phyloP scores from a whole-genome alignment of 176 grass and related monocot species.

The Avena sativa region DNA sequence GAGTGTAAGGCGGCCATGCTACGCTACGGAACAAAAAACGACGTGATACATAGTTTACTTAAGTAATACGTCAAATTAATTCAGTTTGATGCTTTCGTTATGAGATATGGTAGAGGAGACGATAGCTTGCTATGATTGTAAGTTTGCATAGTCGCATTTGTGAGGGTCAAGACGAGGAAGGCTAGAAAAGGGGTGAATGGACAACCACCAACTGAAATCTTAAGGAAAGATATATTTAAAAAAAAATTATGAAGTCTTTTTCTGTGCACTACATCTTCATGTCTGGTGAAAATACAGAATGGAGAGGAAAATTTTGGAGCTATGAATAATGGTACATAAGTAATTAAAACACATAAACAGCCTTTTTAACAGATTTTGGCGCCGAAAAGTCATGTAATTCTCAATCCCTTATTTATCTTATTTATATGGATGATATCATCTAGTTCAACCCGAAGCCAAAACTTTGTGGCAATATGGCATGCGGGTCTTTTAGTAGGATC shows the following conservation, averaged over 20 bases:
- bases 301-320: not conserved
- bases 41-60: not conserved
- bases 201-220: not conserved
- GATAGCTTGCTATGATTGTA: not conserved
- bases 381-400: not conserved
- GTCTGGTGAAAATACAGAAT: not conserved
- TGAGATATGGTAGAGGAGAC: not conserved
- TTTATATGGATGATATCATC: conserved; percentile 1
- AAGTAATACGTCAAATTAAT: not conserved
- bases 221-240: not conserved
- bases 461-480: not conserved
- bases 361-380: not conserved
- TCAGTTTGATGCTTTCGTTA: not conserved
- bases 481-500: not conserved
- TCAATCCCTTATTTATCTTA: not conserved
- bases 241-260: not conserved
- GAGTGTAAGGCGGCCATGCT: not conserved
- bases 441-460: conserved; percentile 9
- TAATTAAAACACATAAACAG: not conserved
- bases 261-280: conserved; percentile 22
- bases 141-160: not conserved
- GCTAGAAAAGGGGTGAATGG: not conserved
- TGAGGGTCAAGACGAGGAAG: not conserved
- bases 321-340: not conserved
- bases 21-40: not conserved